Conservation (phyloP, 805 yeast species). For the Saturnispora dispora region DNA sequence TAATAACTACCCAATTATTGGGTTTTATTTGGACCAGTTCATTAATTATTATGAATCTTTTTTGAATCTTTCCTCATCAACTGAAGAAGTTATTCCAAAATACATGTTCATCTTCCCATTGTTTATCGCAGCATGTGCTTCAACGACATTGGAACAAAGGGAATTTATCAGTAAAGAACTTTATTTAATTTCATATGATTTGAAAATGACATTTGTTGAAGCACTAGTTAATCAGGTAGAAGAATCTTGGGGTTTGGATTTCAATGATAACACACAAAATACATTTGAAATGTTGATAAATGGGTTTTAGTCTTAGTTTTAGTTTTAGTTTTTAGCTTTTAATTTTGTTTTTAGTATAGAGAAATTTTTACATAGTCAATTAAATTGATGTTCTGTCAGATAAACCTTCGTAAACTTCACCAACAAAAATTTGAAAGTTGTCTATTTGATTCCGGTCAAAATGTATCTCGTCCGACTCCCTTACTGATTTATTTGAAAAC, state of each 20-base stretch:
- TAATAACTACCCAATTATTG: constrained; percentile 18
- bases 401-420: constrained; percentile 30
- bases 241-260: constrained; percentile 24
- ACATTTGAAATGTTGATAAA: constrained; percentile 4
- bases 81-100: constrained; percentile 3
- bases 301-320: constrained; percentile 6
- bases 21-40: constrained; percentile 22
- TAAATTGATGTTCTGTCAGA: constrained; percentile 27
- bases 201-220: constrained; percentile 12
- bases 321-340: neutral
- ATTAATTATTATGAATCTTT: constrained; percentile 12
- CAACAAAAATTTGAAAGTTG: constrained; percentile 22
- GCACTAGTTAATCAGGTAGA: constrained; percentile 19
- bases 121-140: constrained; percentile 24
- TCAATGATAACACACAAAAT: constrained; percentile 7
- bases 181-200: constrained; percentile 11
- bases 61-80: neutral
- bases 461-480: neutral
- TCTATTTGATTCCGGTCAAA: constrained; percentile 6
- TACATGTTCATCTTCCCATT: constrained; percentile 17
- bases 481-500: constrained; percentile 11
- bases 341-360: no score
- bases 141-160: constrained; percentile 17
- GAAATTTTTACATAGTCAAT: neutral
- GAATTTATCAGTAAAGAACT: constrained; percentile 24